These are phyloP conservation scores for Epichloe aotearoae DNA, from an alignment of 2,329 filamentous ascomycete species.

Conservation along the genomic window DNA sequence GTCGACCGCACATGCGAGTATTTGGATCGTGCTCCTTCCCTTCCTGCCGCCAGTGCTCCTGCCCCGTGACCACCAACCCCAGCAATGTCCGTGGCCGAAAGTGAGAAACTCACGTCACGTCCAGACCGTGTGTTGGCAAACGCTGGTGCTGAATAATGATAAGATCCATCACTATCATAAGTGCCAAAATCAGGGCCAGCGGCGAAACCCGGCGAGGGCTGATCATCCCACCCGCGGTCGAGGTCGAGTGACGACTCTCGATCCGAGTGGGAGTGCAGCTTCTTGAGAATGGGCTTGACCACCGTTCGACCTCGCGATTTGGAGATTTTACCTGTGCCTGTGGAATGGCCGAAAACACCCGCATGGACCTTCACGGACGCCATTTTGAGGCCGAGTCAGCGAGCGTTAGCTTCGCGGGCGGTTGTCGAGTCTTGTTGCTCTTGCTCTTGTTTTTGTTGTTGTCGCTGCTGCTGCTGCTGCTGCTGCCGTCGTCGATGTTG, in stretches of 20 bases:
- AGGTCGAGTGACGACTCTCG: conserved; percentile 48
- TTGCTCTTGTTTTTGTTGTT: neutral
- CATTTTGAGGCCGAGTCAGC: conserved; percentile 9
- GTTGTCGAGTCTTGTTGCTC: neutral
- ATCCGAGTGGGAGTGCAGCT: conserved; percentile 36
- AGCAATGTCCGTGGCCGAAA: conserved; percentile 22
- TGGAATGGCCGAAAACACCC: conserved; percentile 4
- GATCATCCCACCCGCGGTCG: conserved; percentile 46
- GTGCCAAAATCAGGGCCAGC: conserved; percentile 13
- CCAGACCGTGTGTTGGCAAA: neutral
- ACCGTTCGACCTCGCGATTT: conserved; percentile 34
- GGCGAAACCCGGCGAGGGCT: conserved; percentile 16
- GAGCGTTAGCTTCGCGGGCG: neutral
- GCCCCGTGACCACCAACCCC: conserved; percentile 1
- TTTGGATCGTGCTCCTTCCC: conserved; percentile 14
- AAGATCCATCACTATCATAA: conserved; percentile 14
- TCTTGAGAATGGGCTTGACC: conserved; percentile 51
- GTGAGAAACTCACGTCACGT: conserved; percentile 34
- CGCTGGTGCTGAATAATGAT: conserved; percentile 6
- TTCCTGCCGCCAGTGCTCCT: conserved; percentile 4
- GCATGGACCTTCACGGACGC: conserved; percentile 18
- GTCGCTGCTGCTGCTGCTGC: neutral
- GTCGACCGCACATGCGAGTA: conserved; percentile 45
- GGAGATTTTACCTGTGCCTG: conserved; percentile 18
- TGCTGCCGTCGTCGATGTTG: neutral